Conservation (phyloP, 805 yeast species). For the Pichia scutulata region DNA sequence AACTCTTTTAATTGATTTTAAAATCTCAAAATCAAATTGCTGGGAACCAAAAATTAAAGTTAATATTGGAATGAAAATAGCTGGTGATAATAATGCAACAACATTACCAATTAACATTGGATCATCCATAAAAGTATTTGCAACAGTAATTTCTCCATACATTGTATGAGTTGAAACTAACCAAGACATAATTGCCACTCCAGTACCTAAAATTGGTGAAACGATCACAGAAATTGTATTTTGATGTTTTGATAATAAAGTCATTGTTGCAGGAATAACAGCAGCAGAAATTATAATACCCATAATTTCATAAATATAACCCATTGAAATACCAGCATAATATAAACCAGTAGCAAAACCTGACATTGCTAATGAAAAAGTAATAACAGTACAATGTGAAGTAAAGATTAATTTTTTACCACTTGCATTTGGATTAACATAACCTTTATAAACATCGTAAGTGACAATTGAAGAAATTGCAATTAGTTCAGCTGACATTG, state of each 20-base stretch:
- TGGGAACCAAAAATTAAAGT: slow-evolving; percentile 61
- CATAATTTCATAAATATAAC: slow-evolving; percentile 81
- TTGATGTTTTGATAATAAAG: slow-evolving; percentile 56
- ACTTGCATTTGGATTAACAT: slow-evolving; percentile 68
- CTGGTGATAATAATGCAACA: slow-evolving; percentile 71
- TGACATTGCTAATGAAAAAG: slow-evolving; percentile 57
- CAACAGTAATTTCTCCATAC: slow-evolving; percentile 38
- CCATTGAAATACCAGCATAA: slow-evolving; percentile 80
- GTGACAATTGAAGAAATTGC: slow-evolving; percentile 82
- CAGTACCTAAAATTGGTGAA: slow-evolving; percentile 76
- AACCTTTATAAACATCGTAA: slow-evolving; percentile 77
- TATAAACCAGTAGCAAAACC: slow-evolving; percentile 76
- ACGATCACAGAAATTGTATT: slow-evolving; percentile 61
- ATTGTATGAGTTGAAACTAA: slow-evolving; percentile 39
- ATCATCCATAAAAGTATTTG: slow-evolving; percentile 66
- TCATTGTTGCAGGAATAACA: slow-evolving; percentile 67
- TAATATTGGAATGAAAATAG: slow-evolving; percentile 56
- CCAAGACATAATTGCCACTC: slow-evolving; percentile 68
- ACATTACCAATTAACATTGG: slow-evolving; percentile 89
- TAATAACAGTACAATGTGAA: slow-evolving; percentile 61
- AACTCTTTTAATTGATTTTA: slow-evolving; percentile 55
- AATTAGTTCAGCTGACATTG: slow-evolving; percentile 85
- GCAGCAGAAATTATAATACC: slow-evolving; percentile 85
- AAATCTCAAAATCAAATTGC: slow-evolving; percentile 62
- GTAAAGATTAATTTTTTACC: slow-evolving; percentile 65